A percentile compares a stretch with the other conserved stretches of the same genome.
Evolutionary conservation across 1,139 yeast genomes (phyloP).

Genomic region (Taphrina deformans): DNA sequence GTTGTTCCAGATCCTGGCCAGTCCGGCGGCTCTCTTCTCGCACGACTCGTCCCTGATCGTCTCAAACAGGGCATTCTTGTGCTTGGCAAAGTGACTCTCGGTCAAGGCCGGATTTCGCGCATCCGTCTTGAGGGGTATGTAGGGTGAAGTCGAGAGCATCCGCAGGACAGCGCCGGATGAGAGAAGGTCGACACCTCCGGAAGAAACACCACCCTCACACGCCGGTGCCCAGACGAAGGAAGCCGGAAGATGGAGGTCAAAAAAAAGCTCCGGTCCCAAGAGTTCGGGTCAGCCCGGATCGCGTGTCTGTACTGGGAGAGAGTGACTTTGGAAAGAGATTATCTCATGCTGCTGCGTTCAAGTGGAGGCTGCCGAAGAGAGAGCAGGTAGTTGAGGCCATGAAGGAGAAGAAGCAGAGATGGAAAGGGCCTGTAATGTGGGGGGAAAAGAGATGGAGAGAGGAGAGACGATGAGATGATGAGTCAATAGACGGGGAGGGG

Average conservation of each 20-base stretch:
- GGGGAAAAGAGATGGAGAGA: not conserved
- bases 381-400: not conserved
- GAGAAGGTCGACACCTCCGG: not conserved
- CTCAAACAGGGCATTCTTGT: constrained; percentile 25
- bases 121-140: constrained; percentile 1
- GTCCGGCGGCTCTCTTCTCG: constrained; percentile 10
- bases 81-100: not conserved
- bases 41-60: constrained; percentile 2
- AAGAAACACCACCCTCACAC: not conserved
- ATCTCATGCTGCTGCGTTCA: not conserved
- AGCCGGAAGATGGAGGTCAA: not conserved
- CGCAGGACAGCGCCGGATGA: too few relatives aligned
- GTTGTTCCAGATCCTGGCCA: constrained; percentile 7
- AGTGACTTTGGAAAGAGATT: not conserved
- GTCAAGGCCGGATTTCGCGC: not conserved
- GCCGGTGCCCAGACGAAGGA: not conserved
- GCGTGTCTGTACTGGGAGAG: too few relatives aligned
- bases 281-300: not conserved
- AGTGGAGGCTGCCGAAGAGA: not conserved
- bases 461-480: not conserved
- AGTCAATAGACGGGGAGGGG: not conserved
- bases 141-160: constrained; percentile 3
- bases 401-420: not conserved
- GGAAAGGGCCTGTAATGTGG: not conserved
- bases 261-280: not conserved